Base-by-base conservation (phyloP, 225 moss, liverwort and hornwort species). In the Neckera pumila region DNA sequence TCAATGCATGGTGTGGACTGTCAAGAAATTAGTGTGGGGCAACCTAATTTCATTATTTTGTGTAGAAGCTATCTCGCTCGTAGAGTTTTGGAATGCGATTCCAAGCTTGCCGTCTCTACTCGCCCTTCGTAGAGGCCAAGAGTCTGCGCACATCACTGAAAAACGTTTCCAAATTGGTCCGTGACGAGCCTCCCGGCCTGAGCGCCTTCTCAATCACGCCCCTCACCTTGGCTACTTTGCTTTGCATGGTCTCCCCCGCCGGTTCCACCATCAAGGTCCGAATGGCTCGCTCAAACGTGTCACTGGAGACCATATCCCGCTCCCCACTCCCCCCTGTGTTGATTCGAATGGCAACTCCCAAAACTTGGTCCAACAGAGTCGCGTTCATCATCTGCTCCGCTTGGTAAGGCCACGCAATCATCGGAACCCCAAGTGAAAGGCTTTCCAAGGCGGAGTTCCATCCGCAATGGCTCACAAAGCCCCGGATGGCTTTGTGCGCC, bases 371-470 rank as follows among this genome's bases (percentile, higher is more conserved):
- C 53, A 89, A 16, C 62, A 94, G 56, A 2, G 51, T 91, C 10
- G 90, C 89, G n/a, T 93, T 94, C 86, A 93, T 9, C 94, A 94
- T 93, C 49, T 94, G 94, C 28, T 94, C 94, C 26, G 94, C 92
- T 69, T 80, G 85, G 33, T 66, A 89, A 25, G 94, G 93, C 94
- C 93, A 93, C 0, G 89, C 94, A 14, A 93, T 86, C 80, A 93
- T 90, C 2, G 94, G 94, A 7, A 94, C 88, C 9, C 91, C 91
- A 1, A 89, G 23, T 2, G 64, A 12, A 13, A 93, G 31, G 90
- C 91, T 88, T 56, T 94, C 94, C 1, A 93, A 6, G 28, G 84
- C 16, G 84, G 94, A 94, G 69, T 94, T 94, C 94, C 94, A 94
- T 6, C 93, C 93, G 2, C 93, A 94, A 19, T 94, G 93, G 58